Percentiles rank a stretch among this genome's conserved stretches.
Evolutionary conservation across 805 yeast genomes (phyloP).

Genomic region (Naumovozyma castellii): DNA sequence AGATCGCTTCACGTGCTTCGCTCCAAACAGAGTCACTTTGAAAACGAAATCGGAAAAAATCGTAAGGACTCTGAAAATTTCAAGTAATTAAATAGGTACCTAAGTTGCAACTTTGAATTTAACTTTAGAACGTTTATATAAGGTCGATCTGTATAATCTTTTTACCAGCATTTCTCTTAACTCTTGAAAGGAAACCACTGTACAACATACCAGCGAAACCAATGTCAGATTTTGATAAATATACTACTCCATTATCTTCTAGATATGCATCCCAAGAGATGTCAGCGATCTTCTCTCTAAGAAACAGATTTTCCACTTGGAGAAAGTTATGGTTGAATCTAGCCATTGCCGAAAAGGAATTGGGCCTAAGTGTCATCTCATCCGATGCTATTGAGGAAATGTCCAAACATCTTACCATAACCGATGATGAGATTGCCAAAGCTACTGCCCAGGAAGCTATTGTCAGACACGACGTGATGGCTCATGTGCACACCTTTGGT

Average conservation of each 20-base stretch:
- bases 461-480: conserved; percentile 99
- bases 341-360: conserved; percentile 90
- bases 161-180: too few relatives aligned
- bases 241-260: conserved; percentile 87
- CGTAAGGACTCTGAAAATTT: background rate
- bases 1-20: conserved; percentile 14
- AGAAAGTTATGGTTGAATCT: conserved; percentile 92
- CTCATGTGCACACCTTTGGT: conserved; percentile 95
- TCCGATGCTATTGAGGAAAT: conserved; percentile 89
- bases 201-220: too few relatives aligned
- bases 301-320: conserved; percentile 97
- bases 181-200: too few relatives aligned
- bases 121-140: too few relatives aligned
- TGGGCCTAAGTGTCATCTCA: conserved; percentile 75
- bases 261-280: conserved; percentile 97
- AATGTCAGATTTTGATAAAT: conserved; percentile 49
- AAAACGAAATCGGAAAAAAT: conserved; percentile 1
- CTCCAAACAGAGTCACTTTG: conserved; percentile 11
- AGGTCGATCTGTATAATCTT: too few relatives aligned
- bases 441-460: conserved; percentile 93
- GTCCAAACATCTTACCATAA: conserved; percentile 64
- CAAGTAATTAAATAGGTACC: too few relatives aligned
- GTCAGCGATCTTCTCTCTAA: conserved; percentile 83
- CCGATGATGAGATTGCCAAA: conserved; percentile 84
- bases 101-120: too few relatives aligned